A percentile compares a stretch with the other conserved stretches of the same genome.
phyloP scores from a whole-genome alignment of 257 asterid genomes.

The Plantago major region DNA sequence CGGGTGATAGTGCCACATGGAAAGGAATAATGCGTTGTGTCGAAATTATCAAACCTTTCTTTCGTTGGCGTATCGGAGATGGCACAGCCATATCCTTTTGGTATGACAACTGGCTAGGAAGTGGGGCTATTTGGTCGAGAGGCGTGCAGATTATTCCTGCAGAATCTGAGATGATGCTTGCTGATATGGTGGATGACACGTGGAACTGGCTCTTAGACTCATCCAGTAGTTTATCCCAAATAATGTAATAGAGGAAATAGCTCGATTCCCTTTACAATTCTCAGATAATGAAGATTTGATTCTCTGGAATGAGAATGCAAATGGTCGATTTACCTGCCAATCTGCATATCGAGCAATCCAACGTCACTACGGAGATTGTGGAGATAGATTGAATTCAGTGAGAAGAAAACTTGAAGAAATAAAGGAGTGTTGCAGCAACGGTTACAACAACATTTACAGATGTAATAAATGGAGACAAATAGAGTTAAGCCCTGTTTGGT shows the following conservation, averaged over 20 bases:
- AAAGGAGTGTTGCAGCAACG: too few species aligned
- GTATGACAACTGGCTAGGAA: not conserved
- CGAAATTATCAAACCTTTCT: not conserved
- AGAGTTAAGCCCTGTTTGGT: too few species aligned
- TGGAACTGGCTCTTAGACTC: not conserved
- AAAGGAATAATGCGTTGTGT: not conserved
- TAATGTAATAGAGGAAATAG: too few species aligned
- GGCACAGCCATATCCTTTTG: not conserved
- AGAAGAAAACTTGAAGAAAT: too few species aligned
- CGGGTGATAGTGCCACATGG: not conserved
- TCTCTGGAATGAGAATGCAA: not conserved
- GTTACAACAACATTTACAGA: too few species aligned
- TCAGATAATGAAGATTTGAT: not conserved
- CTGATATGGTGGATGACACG: not conserved
- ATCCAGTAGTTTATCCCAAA: too few species aligned
- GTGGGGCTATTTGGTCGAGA: not conserved
- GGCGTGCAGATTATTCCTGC: not conserved
- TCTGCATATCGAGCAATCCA: not conserved
- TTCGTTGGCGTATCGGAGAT: not conserved
- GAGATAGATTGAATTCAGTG: too few species aligned
- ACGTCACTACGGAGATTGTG: too few species aligned
- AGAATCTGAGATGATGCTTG: not conserved
- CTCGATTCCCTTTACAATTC: too few species aligned
- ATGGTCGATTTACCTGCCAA: not conserved
- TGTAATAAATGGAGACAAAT: too few species aligned